phyloP scores from a whole-genome alignment of 768 basidiomycete genomes.

The Mrakia blollopis region DNA sequence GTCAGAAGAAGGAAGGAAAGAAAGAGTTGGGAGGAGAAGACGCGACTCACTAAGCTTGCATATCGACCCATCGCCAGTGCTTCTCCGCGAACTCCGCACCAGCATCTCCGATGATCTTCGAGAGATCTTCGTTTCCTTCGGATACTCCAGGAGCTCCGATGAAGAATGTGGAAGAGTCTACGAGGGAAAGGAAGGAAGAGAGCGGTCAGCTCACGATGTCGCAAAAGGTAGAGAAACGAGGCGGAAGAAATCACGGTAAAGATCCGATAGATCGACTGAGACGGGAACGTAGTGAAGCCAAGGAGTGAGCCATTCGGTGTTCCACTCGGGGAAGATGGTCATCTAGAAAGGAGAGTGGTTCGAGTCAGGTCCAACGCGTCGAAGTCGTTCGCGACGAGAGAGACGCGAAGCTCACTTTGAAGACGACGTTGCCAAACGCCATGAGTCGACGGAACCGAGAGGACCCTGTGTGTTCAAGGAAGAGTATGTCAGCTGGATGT shows the following conservation, averaged over 20 bases:
- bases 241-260: slow-evolving; percentile 9
- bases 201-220: no score
- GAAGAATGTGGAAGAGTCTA: slow-evolving; percentile 18
- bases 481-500: not conserved
- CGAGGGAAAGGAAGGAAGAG: not conserved
- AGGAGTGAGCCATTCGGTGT: slow-evolving; percentile 35
- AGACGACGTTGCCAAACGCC: slow-evolving; percentile 7
- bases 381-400: not conserved
- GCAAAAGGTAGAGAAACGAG: not conserved
- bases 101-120: not conserved
- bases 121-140: slow-evolving; percentile 10
- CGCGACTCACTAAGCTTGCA: slow-evolving; percentile 19
- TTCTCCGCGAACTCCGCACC: not conserved
- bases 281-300: slow-evolving; percentile 44
- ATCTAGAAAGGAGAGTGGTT: not conserved
- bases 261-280: slow-evolving; percentile 36
- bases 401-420: slow-evolving; percentile 1
- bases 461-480: slow-evolving; percentile 2
- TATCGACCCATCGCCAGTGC: slow-evolving; percentile 27
- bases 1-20: not conserved
- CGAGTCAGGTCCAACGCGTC: not conserved
- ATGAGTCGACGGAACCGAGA: slow-evolving; percentile 23
- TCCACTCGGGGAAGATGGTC: slow-evolving; percentile 28
- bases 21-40: not conserved
- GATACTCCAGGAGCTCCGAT: slow-evolving; percentile 15